These are phyloP conservation scores for Amanita pseudoporphyria DNA, from an alignment of 768 basidiomycete genomes.

Conservation along the genomic window DNA sequence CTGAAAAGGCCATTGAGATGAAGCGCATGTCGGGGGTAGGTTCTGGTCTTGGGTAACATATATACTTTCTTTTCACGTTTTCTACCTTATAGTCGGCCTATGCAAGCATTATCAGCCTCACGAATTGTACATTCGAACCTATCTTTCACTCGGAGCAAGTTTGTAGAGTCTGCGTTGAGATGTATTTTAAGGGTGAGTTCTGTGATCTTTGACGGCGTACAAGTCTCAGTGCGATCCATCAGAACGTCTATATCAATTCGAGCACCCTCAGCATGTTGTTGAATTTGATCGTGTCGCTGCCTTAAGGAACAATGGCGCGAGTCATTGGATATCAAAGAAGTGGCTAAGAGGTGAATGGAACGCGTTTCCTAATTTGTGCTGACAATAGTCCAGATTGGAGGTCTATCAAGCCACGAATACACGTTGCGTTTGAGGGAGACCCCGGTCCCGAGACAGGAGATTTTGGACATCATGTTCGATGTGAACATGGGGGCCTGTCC, in stretches of 20 bases:
- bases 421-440: constrained; percentile 44
- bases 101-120: constrained; percentile 30
- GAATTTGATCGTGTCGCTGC: constrained; percentile 47
- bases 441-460: constrained; percentile 55
- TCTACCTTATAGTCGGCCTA: constrained; percentile 30
- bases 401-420: constrained; percentile 68
- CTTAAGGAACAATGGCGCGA: constrained; percentile 28
- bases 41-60: neutral
- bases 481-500: constrained; percentile 60
- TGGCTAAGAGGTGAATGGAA: constrained; percentile 62
- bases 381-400: constrained; percentile 53
- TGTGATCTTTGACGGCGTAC: neutral
- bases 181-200: constrained; percentile 45
- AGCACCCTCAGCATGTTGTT: constrained; percentile 54
- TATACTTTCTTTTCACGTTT: neutral
- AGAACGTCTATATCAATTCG: constrained; percentile 63
- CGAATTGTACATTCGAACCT: constrained; percentile 40
- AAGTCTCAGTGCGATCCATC: constrained; percentile 5
- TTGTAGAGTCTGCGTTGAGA: constrained; percentile 50
- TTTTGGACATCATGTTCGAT: constrained; percentile 51
- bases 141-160: constrained; percentile 39
- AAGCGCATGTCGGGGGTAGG: constrained; percentile 55
- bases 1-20: constrained; percentile 48
- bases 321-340: constrained; percentile 67
- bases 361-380: constrained; percentile 1